Evolutionary conservation across 2,329 filamentous ascomycete genomes (phyloP).

Genomic region (Phaeomoniella chlamydospora): DNA sequence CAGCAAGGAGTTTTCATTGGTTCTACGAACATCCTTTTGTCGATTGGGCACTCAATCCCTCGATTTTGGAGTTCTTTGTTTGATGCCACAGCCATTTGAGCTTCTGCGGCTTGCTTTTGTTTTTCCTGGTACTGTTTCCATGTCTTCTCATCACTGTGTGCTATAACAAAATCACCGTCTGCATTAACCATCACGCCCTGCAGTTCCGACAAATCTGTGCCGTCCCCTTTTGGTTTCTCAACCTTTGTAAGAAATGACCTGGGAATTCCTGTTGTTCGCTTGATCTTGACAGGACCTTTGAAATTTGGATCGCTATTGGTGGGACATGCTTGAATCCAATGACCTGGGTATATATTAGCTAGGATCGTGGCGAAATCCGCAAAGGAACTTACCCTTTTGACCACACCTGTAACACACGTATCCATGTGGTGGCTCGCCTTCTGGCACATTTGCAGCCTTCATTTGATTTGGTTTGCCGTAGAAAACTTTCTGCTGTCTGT

Average conservation of each 20-base stretch:
- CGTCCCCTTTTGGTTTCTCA: conserved; percentile 72
- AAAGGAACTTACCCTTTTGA: conserved; percentile 52
- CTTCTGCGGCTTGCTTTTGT: conserved; percentile 70
- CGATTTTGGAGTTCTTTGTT: conserved; percentile 79
- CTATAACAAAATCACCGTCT: conserved; percentile 93
- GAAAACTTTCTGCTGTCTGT: conserved; percentile 18
- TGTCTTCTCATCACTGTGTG: conserved; percentile 83
- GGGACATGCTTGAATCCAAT: conserved; percentile 96
- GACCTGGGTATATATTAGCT: conserved; percentile 37
- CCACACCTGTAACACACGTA: conserved; percentile 96
- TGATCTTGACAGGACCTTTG: conserved; percentile 83
- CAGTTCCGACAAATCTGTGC: conserved; percentile 36
- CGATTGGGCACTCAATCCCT: conserved; percentile 84
- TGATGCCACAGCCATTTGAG: conserved; percentile 62
- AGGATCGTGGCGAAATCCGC: conserved; percentile 1
- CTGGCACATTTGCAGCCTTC: conserved; percentile 57
- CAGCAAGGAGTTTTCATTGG: conserved; percentile 99
- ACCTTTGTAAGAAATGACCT: conserved; percentile 91
- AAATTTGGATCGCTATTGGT: conserved; percentile 98
- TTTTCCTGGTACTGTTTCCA: conserved; percentile 97
- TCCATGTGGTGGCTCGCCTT: conserved; percentile 81
- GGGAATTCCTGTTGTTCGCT: conserved; percentile 92
- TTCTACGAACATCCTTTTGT: conserved; percentile 96
- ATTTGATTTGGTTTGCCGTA: conserved; percentile 16
- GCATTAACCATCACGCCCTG: conserved; percentile 95